Evolutionary conservation across 345 rosid genomes (phyloP), one percentile per base, ranked within the genome.

Genomic region (Excoecaria agallocha): DNA sequence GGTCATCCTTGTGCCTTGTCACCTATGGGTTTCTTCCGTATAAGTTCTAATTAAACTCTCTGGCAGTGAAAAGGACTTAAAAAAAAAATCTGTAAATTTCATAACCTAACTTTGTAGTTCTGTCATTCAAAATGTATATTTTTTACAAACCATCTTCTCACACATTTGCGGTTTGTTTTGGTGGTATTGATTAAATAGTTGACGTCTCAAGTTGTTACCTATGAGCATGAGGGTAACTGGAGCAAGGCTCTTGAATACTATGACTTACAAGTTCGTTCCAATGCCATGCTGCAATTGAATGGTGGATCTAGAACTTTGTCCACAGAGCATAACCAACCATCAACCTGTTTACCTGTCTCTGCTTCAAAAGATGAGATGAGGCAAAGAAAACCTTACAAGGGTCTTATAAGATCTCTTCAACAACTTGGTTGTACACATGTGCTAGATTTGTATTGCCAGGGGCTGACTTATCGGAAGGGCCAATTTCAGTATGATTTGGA

Each of bases 171-270:
- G 72, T 71, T 72, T 65, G 45, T 43, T 86, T 75, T 71, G 77
- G 73, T 73, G 66, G 76, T 37, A 54, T 66, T 84, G 76, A 59
- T 52, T 45, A 57, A 55, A 74, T 66, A 94, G 98, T 80, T 92
- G 89, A 78, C 87, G 67, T 90, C 97, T 77, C 98, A 94, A 89
- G 88, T 89, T 77, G 86, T 90, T 71, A 92, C 95, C 79, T 91
- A 84, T 81, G 98, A 94, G 91, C 97, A 92, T 65, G 97, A 92
- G 85, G 97, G 97, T 72, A 88, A 92, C 74, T 94, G 98, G 98
- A 87, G 84, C 76, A 91, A 89, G 84, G 98, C 95, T 63, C 97
- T 94, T 63, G 98, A 94, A 78, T 92, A 88, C 76, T 92, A 94
- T 82, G 97, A 94, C 77, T 78, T 92, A 75, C 97, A 90, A 94